Conservation (phyloP, 495 filamentous ascomycete species). For the Clohesyomyces aquaticus region DNA sequence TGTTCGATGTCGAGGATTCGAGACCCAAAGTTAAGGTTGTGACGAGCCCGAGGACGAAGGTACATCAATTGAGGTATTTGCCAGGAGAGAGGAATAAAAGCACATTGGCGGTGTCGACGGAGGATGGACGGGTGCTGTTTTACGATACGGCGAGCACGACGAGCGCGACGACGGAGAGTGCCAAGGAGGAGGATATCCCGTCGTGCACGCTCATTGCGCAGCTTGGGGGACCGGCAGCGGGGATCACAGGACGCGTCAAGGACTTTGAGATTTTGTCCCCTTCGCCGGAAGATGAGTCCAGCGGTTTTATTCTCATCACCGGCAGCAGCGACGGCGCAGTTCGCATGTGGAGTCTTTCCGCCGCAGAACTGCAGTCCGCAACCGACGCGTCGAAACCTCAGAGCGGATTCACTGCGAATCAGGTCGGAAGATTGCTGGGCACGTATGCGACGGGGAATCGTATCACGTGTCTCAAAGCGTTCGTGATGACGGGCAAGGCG, state of each 20-base stretch:
- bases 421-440: conserved; percentile 73
- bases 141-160: conserved; percentile 61
- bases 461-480: conserved; percentile 86
- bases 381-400: conserved; percentile 28
- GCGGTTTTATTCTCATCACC: conserved; percentile 63
- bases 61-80: conserved; percentile 80
- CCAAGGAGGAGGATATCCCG: conserved; percentile 47
- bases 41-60: conserved; percentile 70
- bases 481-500: conserved; percentile 71
- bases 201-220: conserved; percentile 67
- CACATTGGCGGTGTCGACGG: conserved; percentile 80
- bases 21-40: conserved; percentile 72
- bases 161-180: conserved; percentile 37
- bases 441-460: conserved; percentile 83
- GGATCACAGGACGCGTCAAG: conserved; percentile 75
- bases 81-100: conserved; percentile 50
- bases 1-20: conserved; percentile 89
- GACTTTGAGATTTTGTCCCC: conserved; percentile 71
- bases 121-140: conserved; percentile 87
- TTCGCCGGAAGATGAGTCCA: not conserved
- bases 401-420: conserved; percentile 44
- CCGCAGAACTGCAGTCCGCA: conserved; percentile 42
- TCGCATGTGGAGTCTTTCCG: conserved; percentile 68
- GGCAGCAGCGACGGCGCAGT: conserved; percentile 82
- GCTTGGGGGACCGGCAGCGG: conserved; percentile 72